phyloP scores from a whole-genome alignment of 1,284 basidiomycete genomes.

The Tilletiaria anomala region DNA sequence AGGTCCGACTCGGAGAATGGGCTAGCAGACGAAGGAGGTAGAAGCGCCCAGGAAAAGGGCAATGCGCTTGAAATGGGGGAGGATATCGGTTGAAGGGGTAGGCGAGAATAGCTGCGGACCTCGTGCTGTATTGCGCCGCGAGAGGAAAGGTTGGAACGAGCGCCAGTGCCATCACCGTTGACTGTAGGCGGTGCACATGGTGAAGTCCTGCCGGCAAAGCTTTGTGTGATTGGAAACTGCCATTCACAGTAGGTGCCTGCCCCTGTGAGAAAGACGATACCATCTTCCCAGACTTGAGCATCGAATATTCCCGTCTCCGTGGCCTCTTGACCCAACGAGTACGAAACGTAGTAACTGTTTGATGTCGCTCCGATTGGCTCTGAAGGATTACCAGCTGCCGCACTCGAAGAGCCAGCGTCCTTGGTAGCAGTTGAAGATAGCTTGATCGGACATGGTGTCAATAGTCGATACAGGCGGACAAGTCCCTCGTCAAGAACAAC shows the following conservation, averaged over 20 bases:
- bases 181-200: no score
- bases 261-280: constrained; percentile 70
- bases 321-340: constrained; percentile 69
- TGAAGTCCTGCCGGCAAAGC: neutral
- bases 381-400: neutral
- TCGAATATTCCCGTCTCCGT: constrained; percentile 67
- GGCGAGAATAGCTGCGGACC: neutral
- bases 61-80: no score
- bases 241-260: constrained; percentile 61
- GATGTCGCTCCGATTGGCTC: constrained; percentile 16
- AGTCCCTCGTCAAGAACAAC: constrained; percentile 81
- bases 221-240: constrained; percentile 41
- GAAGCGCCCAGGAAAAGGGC: no score
- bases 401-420: neutral
- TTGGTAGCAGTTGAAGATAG: neutral
- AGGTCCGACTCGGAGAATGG: no score
- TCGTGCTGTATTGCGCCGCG: neutral
- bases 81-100: no score
- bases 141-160: neutral
- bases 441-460: constrained; percentile 16
- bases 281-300: constrained; percentile 68
- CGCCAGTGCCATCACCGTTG: no score
- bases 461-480: constrained; percentile 74
- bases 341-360: constrained; percentile 64
- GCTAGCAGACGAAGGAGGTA: no score